Percentiles rank a stretch among this genome's conserved stretches.
These are phyloP conservation scores for Ceratocystis variospora DNA, from an alignment of 2,329 filamentous ascomycete species.

Conservation along the genomic window DNA sequence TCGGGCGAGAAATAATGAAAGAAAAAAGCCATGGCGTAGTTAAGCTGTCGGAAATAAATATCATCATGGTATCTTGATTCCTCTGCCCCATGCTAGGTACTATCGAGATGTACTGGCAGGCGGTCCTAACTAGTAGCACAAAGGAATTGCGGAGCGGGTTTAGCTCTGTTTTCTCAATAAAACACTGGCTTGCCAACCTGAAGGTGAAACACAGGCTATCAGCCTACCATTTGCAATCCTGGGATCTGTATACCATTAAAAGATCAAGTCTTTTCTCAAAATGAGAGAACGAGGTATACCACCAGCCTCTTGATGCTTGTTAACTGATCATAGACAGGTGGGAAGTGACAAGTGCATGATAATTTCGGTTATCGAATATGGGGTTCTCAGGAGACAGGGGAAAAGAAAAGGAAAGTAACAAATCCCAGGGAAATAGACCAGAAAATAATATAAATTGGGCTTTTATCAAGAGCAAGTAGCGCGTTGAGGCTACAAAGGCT, in stretches of 20 bases:
- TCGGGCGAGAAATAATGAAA: not conserved
- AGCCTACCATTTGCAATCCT: not conserved
- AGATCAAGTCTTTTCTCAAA: not conserved
- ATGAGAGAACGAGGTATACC: not conserved
- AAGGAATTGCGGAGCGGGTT: not conserved
- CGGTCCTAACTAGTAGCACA: not conserved
- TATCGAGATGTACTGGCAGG: not conserved
- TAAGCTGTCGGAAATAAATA: not conserved
- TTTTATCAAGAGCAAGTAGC: not conserved
- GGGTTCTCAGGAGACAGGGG: not conserved
- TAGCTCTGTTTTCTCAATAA: not conserved
- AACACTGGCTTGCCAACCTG: slow-evolving; percentile 4
- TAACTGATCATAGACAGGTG: not conserved
- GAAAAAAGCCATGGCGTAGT: not conserved
- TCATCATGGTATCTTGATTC: not conserved
- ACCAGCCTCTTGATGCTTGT: not conserved
- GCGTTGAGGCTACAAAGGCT: not conserved
- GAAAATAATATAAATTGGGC: not conserved
- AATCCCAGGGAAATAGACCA: not conserved
- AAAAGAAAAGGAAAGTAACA: too few relatives aligned
- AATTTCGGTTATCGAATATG: not conserved
- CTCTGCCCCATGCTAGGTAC: not conserved
- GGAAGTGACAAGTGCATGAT: not conserved
- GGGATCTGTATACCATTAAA: not conserved
- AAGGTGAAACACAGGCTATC: slow-evolving; percentile 6